These are phyloP conservation scores for Dioscorea cayenensis DNA, from an alignment of 116 monocot genomes.

Conservation along the genomic window DNA sequence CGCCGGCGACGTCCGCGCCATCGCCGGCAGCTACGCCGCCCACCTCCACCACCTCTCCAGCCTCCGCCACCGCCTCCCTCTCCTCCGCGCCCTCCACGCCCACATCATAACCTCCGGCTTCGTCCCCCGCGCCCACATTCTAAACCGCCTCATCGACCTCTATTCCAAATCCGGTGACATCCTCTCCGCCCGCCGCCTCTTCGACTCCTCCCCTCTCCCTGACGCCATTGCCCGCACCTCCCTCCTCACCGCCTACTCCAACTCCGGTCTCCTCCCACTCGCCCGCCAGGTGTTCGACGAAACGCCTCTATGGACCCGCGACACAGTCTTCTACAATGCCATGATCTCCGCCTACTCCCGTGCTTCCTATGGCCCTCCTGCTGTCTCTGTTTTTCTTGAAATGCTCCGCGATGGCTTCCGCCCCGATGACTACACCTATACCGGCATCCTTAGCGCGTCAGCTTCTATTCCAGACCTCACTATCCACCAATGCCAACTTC, in stretches of 20 bases:
- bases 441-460: slow-evolving; percentile 57
- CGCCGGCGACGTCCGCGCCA: slow-evolving; percentile 1
- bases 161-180: slow-evolving; percentile 55
- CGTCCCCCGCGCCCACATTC: slow-evolving; percentile 51
- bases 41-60: slow-evolving; percentile 26
- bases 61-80: slow-evolving; percentile 6
- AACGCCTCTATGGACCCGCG: slow-evolving; percentile 29
- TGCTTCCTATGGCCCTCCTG: slow-evolving; percentile 19
- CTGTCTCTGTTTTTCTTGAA: slow-evolving; percentile 31
- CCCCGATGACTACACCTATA: slow-evolving; percentile 75
- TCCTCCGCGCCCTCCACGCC: slow-evolving; percentile 38
- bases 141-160: slow-evolving; percentile 72
- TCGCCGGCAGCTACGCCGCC: slow-evolving; percentile 23
- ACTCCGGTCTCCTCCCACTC: slow-evolving; percentile 23
- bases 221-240: slow-evolving; percentile 60
- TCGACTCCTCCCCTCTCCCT: slow-evolving; percentile 19
- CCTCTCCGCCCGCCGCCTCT: slow-evolving; percentile 52
- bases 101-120: slow-evolving; percentile 54
- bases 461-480: slow-evolving; percentile 17
- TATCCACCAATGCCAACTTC: slow-evolving; percentile 25
- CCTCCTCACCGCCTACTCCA: slow-evolving; percentile 50
- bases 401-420: slow-evolving; percentile 36
- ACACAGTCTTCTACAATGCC: slow-evolving; percentile 81
- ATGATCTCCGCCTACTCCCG: slow-evolving; percentile 79
- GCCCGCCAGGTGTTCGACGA: slow-evolving; percentile 55